Evolutionary conservation across 306 rosid genomes (phyloP), one percentile per base, ranked within the genome.

Genomic region (Vigna angularis): DNA sequence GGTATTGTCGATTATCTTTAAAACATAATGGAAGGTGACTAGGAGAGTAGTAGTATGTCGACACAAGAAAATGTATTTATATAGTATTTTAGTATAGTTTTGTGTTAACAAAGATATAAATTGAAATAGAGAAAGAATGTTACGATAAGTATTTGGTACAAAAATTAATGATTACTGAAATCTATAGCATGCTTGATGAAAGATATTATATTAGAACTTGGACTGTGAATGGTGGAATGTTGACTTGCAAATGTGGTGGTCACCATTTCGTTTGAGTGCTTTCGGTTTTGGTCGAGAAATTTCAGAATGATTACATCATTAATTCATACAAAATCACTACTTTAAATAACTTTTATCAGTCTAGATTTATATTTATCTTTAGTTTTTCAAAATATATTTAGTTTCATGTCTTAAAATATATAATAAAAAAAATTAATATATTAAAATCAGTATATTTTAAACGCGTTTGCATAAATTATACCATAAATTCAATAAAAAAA

Each of bases 231-330:
- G 58, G 82, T 68, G 75, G 28, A 49, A 2, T 13, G 42, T 70
- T 59, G 82, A 70, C 82, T 44, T 56, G 42, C 12, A 67, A 40
- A 47, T 58, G 76, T 34, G 71, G 22, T 4, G 6, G 59, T 55
- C 70, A 69, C 57, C 22, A 45, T 58, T 58, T 70, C 5, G 18
- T 58, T 58, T 59, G 5, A 58, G 62, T 55, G 74, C 73, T 36
- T 50, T 36, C 47, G 8, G 40, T 44, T 42, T 42, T 42, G 53
- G n/a, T 0, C 11, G 6, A 66, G 17, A 66, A 66, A 40, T 66
- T 66, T 18, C 4, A 66, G 22, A 30, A 64, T 36, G 32, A 48
- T 17, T 11, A 9, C 48, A 70, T 71, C 59, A 49, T 16, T 28
- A 49, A 2, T 15, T 69, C 10, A 28, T 28, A 45, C 28, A 66